Evolutionary conservation across 2,329 filamentous ascomycete genomes (phyloP).

Genomic region (Calycina marina): DNA sequence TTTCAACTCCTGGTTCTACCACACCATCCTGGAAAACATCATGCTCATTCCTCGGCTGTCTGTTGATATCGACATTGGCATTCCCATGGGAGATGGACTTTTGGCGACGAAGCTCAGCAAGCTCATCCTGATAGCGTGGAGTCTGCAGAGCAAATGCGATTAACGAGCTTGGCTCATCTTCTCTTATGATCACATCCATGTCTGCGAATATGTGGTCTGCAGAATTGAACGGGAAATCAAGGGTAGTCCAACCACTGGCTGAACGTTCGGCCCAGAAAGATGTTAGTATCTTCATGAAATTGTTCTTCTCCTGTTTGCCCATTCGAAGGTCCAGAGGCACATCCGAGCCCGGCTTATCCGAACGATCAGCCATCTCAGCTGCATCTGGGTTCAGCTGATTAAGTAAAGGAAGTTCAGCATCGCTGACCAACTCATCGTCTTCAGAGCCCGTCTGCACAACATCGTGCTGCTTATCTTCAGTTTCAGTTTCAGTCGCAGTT

Average conservation of each 20-base stretch:
- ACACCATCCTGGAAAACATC: slow-evolving; percentile 20
- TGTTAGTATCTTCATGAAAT: slow-evolving; percentile 85
- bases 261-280: slow-evolving; percentile 98
- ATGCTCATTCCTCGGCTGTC: too few relatives aligned
- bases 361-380: slow-evolving; percentile 45
- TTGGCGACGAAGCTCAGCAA: slow-evolving; percentile 48
- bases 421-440: slow-evolving; percentile 53
- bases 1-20: slow-evolving; percentile 65
- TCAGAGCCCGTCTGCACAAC: slow-evolving; percentile 49
- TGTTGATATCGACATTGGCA: slow-evolving; percentile 12
- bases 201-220: slow-evolving; percentile 95
- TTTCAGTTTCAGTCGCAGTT: slow-evolving; percentile 25
- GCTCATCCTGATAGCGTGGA: slow-evolving; percentile 71
- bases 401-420: slow-evolving; percentile 53
- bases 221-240: slow-evolving; percentile 81
- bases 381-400: slow-evolving; percentile 54
- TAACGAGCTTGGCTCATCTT: slow-evolving; percentile 92
- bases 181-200: slow-evolving; percentile 90
- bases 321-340: slow-evolving; percentile 55
- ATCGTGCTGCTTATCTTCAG: slow-evolving; percentile 29
- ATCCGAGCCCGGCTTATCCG: slow-evolving; percentile 42
- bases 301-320: slow-evolving; percentile 84
- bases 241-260: slow-evolving; percentile 79
- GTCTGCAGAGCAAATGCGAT: slow-evolving; percentile 87
- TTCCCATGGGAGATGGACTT: slow-evolving; percentile 26